phyloP scores from a whole-genome alignment of 2,329 filamentous ascomycete species.

The Aplosporella prunicola region DNA sequence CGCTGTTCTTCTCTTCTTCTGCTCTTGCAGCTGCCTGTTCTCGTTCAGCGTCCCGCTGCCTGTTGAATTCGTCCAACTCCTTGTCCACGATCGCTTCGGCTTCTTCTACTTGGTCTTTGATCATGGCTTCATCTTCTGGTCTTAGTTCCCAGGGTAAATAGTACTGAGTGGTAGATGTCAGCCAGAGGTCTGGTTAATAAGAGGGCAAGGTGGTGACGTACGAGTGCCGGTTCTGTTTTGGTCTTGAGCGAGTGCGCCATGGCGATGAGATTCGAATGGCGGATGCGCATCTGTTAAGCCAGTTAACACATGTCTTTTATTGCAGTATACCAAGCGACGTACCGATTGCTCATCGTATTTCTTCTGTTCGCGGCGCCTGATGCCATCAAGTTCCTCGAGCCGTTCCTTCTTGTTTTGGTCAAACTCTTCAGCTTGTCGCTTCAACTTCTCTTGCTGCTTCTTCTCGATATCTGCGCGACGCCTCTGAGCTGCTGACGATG shows the following conservation, averaged over 20 bases:
- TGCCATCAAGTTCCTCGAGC: slow-evolving; percentile 50
- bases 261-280: slow-evolving; percentile 62
- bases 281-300: slow-evolving; percentile 56
- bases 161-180: slow-evolving; percentile 48
- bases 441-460: slow-evolving; percentile 66
- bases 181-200: background rate
- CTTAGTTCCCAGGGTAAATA: slow-evolving; percentile 77
- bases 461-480: slow-evolving; percentile 72
- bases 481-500: slow-evolving; percentile 47
- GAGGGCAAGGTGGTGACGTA: slow-evolving; percentile 39
- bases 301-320: too few species aligned
- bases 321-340: slow-evolving; percentile 32
- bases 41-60: slow-evolving; percentile 21
- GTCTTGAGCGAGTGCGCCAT: slow-evolving; percentile 68
- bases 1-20: slow-evolving; percentile 11
- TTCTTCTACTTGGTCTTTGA: slow-evolving; percentile 60
- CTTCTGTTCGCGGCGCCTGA: slow-evolving; percentile 60
- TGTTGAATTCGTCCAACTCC: slow-evolving; percentile 56
- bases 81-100: slow-evolving; percentile 53
- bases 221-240: slow-evolving; percentile 59
- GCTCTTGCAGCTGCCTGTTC: background rate
- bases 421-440: slow-evolving; percentile 62
- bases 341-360: slow-evolving; percentile 70
- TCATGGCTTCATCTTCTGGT: slow-evolving; percentile 56
- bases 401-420: slow-evolving; percentile 58